Conservation (phyloP, 169 alveolate species). For the Blepharisma undulans region DNA sequence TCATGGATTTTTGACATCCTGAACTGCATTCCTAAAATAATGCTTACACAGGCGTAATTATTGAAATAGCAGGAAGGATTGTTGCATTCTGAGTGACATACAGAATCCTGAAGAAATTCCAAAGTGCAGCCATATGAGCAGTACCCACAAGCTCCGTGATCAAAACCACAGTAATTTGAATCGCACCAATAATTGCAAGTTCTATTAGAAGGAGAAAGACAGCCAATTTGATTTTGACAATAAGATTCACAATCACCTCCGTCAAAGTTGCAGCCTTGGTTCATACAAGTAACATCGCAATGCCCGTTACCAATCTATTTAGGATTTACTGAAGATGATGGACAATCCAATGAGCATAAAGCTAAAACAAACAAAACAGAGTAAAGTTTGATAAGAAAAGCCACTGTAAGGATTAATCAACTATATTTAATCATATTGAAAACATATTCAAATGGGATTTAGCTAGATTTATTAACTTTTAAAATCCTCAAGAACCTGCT, state of each 20-base stretch:
- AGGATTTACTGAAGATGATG: background rate
- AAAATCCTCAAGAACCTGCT: no score
- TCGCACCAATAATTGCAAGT: background rate
- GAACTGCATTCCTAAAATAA: background rate
- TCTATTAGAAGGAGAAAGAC: background rate
- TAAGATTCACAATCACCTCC: background rate
- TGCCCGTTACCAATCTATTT: background rate
- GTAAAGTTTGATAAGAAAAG: background rate
- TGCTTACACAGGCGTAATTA: background rate
- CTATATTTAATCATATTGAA: no score
- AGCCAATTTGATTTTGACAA: background rate
- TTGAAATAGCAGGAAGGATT: background rate
- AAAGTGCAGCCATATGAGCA: background rate
- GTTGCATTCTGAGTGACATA: background rate
- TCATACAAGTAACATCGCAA: background rate
- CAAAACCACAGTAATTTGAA: background rate
- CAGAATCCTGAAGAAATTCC: background rate
- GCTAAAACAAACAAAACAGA: background rate
- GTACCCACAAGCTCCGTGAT: constrained; percentile 5
- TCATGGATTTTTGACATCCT: background rate
- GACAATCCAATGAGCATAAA: background rate
- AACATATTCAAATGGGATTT: no score
- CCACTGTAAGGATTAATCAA: no score
- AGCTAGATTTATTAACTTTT: no score
- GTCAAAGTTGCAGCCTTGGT: background rate